A percentile compares a stretch with the other conserved stretches of the same genome.
These are phyloP conservation scores for Cercospora nicotianae DNA, from an alignment of 2,329 filamentous ascomycete genomes.

Conservation along the genomic window DNA sequence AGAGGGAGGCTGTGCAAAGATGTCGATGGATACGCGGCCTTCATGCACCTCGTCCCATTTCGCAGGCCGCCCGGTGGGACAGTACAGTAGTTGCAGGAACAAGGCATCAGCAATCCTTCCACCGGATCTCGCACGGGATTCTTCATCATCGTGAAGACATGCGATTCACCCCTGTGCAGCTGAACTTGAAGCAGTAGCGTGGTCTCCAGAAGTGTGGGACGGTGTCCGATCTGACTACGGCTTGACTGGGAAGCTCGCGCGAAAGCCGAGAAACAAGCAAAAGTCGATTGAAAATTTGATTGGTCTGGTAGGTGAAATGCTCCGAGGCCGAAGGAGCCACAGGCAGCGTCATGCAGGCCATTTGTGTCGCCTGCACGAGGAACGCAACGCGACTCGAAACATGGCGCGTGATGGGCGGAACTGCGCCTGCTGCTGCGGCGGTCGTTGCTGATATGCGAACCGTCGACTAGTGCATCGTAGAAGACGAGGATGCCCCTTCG, in stretches of 20 bases:
- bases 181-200: background rate
- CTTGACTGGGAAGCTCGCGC: background rate
- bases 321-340: background rate
- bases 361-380: background rate
- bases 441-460: background rate
- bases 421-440: background rate
- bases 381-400: background rate
- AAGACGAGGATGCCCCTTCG: background rate
- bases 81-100: background rate
- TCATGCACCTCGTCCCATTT: background rate
- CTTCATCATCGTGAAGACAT: background rate
- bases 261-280: background rate
- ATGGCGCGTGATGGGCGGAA: background rate
- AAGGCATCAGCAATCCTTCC: background rate
- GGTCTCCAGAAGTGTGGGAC: background rate
- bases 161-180: background rate
- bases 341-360: background rate
- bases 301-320: background rate
- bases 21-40: background rate
- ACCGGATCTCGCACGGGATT: background rate
- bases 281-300: background rate
- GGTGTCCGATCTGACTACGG: background rate
- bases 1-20: conserved; percentile 2
- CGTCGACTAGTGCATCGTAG: background rate
- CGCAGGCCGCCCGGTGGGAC: background rate